These are phyloP conservation scores for Helminthosporium solani DNA, from an alignment of 2,329 filamentous ascomycete species.

Conservation along the genomic window DNA sequence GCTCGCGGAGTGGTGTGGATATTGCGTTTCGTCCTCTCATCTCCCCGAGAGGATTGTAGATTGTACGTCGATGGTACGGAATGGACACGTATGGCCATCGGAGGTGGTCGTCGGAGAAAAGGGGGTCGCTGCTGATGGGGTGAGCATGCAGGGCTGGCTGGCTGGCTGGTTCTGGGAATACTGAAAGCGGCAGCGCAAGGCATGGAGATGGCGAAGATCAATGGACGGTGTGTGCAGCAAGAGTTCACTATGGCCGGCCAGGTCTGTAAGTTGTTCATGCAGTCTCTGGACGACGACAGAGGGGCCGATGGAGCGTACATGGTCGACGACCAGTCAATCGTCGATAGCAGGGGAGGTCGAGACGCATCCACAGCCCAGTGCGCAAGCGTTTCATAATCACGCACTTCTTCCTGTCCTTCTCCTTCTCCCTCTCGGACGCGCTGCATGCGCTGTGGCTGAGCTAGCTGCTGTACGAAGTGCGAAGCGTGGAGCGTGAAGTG, in stretches of 20 bases:
- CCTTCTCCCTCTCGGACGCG: background rate
- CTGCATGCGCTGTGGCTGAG: conserved; percentile 1
- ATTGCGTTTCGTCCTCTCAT: conserved; percentile 13
- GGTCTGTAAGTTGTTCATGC: too few relatives aligned
- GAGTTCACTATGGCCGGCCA: too few relatives aligned
- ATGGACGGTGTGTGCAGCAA: too few relatives aligned
- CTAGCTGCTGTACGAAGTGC: background rate
- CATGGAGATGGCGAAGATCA: too few relatives aligned
- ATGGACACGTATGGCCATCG: conserved; percentile 14
- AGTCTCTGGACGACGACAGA: too few relatives aligned
- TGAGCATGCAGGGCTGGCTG: too few relatives aligned
- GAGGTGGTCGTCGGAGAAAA: background rate
- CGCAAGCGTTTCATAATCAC: conserved; percentile 2
- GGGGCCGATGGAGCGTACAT: background rate
- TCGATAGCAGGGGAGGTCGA: conserved; percentile 3
- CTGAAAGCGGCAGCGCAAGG: too few relatives aligned
- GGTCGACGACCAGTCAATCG: background rate
- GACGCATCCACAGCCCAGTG: conserved; percentile 1
- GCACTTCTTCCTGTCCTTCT: background rate
- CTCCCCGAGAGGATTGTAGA: conserved; percentile 9
- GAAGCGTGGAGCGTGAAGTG: too few relatives aligned
- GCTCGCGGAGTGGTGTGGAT: conserved; percentile 5
- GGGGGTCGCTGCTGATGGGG: background rate
- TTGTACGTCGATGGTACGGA: conserved; percentile 1
- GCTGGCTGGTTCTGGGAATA: too few relatives aligned